These are phyloP conservation scores for Cornus florida DNA, from an alignment of 148 eudicot genomes.

Conservation along the genomic window DNA sequence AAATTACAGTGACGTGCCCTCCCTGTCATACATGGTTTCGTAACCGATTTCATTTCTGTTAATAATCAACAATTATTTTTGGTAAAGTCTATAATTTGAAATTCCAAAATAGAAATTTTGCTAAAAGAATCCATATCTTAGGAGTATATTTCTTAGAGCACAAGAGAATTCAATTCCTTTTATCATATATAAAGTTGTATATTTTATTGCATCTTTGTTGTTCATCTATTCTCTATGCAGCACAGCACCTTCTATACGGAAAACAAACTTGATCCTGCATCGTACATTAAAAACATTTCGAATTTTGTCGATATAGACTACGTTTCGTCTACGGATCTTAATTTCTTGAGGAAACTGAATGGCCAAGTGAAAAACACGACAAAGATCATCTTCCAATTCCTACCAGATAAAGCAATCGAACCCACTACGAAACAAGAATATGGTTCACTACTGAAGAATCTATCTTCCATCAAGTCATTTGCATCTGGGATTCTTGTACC, in stretches of 20 bases:
- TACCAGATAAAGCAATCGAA: constrained; percentile 43
- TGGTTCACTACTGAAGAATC: constrained; percentile 44
- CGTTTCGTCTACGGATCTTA: constrained; percentile 86
- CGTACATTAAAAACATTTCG: constrained; percentile 27
- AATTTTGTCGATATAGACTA: constrained; percentile 29
- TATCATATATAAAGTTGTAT: too few species aligned
- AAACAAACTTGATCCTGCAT: constrained; percentile 45
- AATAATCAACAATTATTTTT: too few species aligned
- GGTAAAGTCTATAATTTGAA: too few species aligned
- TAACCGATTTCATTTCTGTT: too few species aligned
- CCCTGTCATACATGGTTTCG: too few species aligned
- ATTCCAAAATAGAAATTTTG: too few species aligned
- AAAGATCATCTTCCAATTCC: constrained; percentile 57
- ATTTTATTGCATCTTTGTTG: neutral
- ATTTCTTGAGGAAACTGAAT: constrained; percentile 56
- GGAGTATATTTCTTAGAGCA: too few species aligned
- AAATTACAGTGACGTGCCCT: too few species aligned
- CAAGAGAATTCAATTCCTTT: too few species aligned
- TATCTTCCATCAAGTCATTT: constrained; percentile 57
- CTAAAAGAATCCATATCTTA: too few species aligned
- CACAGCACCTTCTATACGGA: constrained; percentile 58
- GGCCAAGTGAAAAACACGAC: constrained; percentile 31
- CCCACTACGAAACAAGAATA: constrained; percentile 67
- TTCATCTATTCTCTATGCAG: constrained; percentile 33
- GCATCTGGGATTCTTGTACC: constrained; percentile 84